Percentiles rank a stretch among this genome's conserved stretches.
phyloP scores from a whole-genome alignment of 2,329 filamentous ascomycete genomes.

The Cercospora janseana region DNA sequence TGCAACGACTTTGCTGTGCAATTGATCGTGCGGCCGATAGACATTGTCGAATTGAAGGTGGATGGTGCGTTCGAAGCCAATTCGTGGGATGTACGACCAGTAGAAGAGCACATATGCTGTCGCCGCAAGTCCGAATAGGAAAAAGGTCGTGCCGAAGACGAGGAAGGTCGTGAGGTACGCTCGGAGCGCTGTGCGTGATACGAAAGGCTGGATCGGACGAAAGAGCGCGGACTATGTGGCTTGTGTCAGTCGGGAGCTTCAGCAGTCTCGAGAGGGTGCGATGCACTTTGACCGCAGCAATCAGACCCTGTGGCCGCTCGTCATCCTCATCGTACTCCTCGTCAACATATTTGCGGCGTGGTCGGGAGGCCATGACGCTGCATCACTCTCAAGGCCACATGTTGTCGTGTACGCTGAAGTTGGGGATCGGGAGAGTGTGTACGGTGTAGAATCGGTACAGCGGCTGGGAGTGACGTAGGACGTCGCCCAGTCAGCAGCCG shows the following conservation, averaged over 20 bases:
- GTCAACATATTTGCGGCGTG: conserved; percentile 8
- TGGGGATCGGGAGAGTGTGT: not conserved
- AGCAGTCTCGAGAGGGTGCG: not conserved
- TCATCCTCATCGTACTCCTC: conserved; percentile 15
- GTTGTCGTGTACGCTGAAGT: not conserved
- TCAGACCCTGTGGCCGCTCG: conserved; percentile 5
- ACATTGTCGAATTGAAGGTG: conserved; percentile 65
- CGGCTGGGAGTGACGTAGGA: not conserved
- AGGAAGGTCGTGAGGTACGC: conserved; percentile 63
- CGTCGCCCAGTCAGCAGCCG: not conserved
- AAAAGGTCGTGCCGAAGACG: conserved; percentile 51
- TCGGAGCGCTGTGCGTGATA: conserved; percentile 61
- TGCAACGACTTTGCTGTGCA: conserved; percentile 5
- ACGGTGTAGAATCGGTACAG: not conserved
- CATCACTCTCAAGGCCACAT: not conserved
- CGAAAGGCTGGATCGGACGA: conserved; percentile 53
- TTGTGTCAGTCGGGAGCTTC: not conserved
- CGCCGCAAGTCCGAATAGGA: conserved; percentile 58
- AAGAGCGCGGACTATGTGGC: conserved; percentile 44
- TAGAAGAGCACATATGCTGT: conserved; percentile 67
- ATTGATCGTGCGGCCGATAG: conserved; percentile 18
- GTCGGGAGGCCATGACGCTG: conserved; percentile 8
- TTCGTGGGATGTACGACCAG: conserved; percentile 64
- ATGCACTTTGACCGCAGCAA: conserved; percentile 8
- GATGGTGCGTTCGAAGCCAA: conserved; percentile 60